Conservation (phyloP, 108 stramenopile species). For the Nitzschia sp. region DNA sequence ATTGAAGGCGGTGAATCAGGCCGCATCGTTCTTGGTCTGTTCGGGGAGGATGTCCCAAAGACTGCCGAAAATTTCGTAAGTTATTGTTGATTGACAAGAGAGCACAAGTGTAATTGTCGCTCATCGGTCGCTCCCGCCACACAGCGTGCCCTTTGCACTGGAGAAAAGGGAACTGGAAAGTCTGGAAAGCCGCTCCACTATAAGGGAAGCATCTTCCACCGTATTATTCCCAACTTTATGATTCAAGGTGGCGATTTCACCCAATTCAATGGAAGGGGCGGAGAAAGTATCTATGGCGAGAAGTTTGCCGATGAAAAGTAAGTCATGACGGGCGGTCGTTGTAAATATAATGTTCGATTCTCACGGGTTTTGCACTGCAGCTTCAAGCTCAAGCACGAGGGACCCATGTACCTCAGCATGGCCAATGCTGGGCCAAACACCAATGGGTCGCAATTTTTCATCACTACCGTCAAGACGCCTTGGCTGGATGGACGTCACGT, state of each 20-base stretch:
- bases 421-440: slow-evolving; percentile 94
- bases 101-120: not conserved
- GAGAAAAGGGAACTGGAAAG: slow-evolving; percentile 87
- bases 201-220: slow-evolving; percentile 91
- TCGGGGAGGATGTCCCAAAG: slow-evolving; percentile 91
- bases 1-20: slow-evolving; percentile 48
- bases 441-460: slow-evolving; percentile 96
- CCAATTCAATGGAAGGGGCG: slow-evolving; percentile 39
- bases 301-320: slow-evolving; percentile 95
- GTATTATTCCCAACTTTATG: slow-evolving; percentile 24
- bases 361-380: not conserved
- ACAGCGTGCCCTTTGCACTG: slow-evolving; percentile 87
- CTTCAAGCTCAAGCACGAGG: slow-evolving; percentile 78
- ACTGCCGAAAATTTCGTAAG: slow-evolving; percentile 89
- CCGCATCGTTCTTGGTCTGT: slow-evolving; percentile 90
- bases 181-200: slow-evolving; percentile 84
- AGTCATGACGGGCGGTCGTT: not conserved
- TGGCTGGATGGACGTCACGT: slow-evolving; percentile 92
- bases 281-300: slow-evolving; percentile 61
- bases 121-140: not conserved
- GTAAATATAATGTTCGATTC: not conserved
- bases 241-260: slow-evolving; percentile 73
- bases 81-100: not conserved
- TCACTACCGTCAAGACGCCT: slow-evolving; percentile 95
- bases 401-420: slow-evolving; percentile 90